Evolutionary conservation across 371 early-diverging fungal genomes (phyloP).

Genomic region (Mucor irregularis): DNA sequence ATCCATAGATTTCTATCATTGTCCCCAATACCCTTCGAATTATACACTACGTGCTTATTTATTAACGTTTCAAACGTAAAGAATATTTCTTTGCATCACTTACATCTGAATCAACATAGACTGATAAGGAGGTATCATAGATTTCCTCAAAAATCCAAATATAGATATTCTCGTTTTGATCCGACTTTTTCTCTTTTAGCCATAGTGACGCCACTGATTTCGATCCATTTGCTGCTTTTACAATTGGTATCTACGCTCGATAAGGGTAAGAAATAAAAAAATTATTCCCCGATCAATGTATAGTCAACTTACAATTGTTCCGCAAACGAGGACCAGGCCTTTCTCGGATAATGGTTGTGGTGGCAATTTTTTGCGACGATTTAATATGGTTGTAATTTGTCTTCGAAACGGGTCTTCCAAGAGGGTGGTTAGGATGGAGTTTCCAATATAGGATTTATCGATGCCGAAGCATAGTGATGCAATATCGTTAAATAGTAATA

Average conservation of each 20-base stretch:
- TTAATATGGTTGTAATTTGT: conserved; percentile 1
- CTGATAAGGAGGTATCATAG: conserved; percentile 47
- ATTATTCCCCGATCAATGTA: background rate
- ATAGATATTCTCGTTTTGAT: conserved; percentile 36
- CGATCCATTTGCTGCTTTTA: conserved; percentile 42
- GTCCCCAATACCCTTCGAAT: conserved; percentile 48
- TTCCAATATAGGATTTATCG: conserved; percentile 31
- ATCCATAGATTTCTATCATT: conserved; percentile 51
- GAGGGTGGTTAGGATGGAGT: conserved; percentile 12
- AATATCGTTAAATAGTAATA: conserved; percentile 57
- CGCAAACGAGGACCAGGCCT: conserved; percentile 51
- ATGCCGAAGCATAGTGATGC: conserved; percentile 49
- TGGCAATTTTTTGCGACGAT: conserved; percentile 2
- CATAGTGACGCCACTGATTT: conserved; percentile 59
- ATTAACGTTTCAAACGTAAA: background rate
- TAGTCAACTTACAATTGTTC: conserved; percentile 47
- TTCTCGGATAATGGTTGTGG: background rate
- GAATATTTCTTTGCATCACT: background rate
- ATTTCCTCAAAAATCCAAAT: conserved; percentile 69
- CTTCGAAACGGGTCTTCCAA: conserved; percentile 18
- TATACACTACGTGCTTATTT: conserved; percentile 33
- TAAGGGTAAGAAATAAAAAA: background rate
- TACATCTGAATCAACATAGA: conserved; percentile 26
- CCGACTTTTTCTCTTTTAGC: conserved; percentile 53
- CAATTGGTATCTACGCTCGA: conserved; percentile 54